Conservation (phyloP, 768 basidiomycete species). For the Tulasnella sp. region DNA sequence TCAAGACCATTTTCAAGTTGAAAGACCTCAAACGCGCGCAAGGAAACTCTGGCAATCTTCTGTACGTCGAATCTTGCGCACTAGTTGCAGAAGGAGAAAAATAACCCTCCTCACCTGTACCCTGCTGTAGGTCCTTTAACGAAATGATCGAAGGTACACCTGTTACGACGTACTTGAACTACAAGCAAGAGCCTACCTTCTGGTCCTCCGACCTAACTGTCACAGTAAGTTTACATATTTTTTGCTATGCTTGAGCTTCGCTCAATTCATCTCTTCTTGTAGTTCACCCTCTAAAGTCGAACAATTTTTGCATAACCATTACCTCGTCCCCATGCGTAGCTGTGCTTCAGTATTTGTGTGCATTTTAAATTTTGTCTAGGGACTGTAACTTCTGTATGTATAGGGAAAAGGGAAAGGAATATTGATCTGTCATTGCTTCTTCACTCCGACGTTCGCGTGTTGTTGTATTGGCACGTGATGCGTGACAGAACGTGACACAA, state of each 20-base stretch:
- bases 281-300: no score
- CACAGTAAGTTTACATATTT: neutral
- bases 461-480: neutral
- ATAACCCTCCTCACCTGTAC: no score
- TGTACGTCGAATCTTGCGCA: neutral
- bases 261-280: neutral
- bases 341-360: neutral
- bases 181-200: neutral
- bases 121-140: neutral
- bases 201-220: neutral
- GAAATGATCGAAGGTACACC: slow-evolving; percentile 1
- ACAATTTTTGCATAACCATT: neutral
- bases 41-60: slow-evolving; percentile 65
- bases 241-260: neutral
- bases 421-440: no score
- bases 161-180: slow-evolving; percentile 1
- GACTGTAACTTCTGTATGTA: no score
- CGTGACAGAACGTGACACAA: neutral
- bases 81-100: neutral
- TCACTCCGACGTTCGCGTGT: no score
- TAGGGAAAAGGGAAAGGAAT: no score
- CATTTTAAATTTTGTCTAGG: neutral
- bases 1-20: slow-evolving; percentile 66
- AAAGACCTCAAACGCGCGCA: slow-evolving; percentile 67
- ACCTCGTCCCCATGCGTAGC: neutral